phyloP scores from a whole-genome alignment of 257 asterid species.

The Nicotiana benthamiana region DNA sequence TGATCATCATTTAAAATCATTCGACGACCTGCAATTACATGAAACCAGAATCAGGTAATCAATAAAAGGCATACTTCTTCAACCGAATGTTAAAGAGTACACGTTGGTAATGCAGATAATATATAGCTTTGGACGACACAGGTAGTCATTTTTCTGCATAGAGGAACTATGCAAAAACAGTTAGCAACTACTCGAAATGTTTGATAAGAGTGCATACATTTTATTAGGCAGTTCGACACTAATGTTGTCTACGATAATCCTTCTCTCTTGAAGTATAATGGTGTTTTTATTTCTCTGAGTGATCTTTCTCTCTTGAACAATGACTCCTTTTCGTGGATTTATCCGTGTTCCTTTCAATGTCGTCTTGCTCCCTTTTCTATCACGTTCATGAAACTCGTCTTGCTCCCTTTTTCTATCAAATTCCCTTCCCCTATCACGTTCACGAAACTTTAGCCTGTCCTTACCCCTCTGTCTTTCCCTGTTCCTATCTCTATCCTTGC shows the following conservation, averaged over 20 bases:
- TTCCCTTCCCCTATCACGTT: conserved; percentile 62
- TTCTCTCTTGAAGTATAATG: conserved; percentile 64
- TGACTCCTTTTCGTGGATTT: conserved; percentile 56
- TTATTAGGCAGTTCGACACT: conserved; percentile 12
- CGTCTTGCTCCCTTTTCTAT: conserved; percentile 65
- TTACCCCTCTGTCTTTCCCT: conserved; percentile 32
- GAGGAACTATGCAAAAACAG: not conserved
- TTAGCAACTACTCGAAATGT: not conserved
- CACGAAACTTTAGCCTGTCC: conserved; percentile 58
- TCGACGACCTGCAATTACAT: too few relatives aligned
- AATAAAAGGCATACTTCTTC: too few relatives aligned
- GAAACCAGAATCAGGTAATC: too few relatives aligned
- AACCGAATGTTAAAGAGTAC: too few relatives aligned
- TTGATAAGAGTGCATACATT: too few relatives aligned
- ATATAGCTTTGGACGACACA: not conserved
- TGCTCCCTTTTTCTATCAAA: conserved; percentile 61
- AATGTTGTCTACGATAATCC: conserved; percentile 67
- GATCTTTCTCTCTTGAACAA: conserved; percentile 70
- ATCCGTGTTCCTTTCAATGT: conserved; percentile 58
- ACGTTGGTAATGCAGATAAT: too few relatives aligned
- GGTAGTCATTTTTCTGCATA: not conserved
- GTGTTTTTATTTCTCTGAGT: conserved; percentile 52
- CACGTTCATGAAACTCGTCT: conserved; percentile 54
- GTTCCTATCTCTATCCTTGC: conserved; percentile 47
- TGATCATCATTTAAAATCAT: too few relatives aligned